These are phyloP conservation scores for Corchorus capsularis DNA, from an alignment of 345 rosid genomes.

Conservation along the genomic window DNA sequence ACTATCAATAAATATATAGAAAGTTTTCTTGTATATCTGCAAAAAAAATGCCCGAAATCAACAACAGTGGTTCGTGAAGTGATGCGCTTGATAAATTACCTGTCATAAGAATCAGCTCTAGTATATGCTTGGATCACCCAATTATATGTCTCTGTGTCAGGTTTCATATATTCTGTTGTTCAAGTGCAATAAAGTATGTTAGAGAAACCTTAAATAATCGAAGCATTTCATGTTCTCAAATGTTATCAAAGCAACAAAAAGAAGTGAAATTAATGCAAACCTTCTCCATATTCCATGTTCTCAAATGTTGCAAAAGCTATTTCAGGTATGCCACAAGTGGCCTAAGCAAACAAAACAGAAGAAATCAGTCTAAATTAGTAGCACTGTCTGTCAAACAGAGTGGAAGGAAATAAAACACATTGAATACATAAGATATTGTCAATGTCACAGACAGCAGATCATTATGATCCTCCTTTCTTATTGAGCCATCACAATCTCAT, in stretches of 20 bases:
- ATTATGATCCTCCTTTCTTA: slow-evolving; percentile 2
- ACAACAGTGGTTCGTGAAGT: background rate
- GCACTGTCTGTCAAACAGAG: background rate
- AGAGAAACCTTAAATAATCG: slow-evolving; percentile 7
- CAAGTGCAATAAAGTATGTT: slow-evolving; percentile 24
- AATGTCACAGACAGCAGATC: background rate
- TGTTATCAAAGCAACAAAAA: slow-evolving; percentile 8
- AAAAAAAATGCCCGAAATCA: background rate
- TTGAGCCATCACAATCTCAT: background rate
- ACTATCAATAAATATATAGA: background rate
- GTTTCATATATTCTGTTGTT: slow-evolving; percentile 80
- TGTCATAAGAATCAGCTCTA: slow-evolving; percentile 92
- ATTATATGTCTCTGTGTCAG: slow-evolving; percentile 90
- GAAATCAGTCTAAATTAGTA: slow-evolving; percentile 21
- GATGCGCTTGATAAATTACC: slow-evolving; percentile 45
- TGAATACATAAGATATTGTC: background rate
- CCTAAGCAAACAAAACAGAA: slow-evolving; percentile 48
- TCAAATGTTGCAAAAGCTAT: slow-evolving; percentile 88
- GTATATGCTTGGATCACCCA: slow-evolving; percentile 99
- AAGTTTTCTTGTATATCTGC: background rate
- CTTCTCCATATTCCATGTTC: slow-evolving; percentile 99
- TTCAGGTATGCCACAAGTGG: slow-evolving; percentile 94
- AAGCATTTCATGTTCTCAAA: slow-evolving; percentile 7
- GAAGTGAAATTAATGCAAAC: slow-evolving; percentile 39
- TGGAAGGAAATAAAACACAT: background rate